These are phyloP conservation scores for Mycena amicta DNA, from an alignment of 768 basidiomycete species.

Conservation along the genomic window DNA sequence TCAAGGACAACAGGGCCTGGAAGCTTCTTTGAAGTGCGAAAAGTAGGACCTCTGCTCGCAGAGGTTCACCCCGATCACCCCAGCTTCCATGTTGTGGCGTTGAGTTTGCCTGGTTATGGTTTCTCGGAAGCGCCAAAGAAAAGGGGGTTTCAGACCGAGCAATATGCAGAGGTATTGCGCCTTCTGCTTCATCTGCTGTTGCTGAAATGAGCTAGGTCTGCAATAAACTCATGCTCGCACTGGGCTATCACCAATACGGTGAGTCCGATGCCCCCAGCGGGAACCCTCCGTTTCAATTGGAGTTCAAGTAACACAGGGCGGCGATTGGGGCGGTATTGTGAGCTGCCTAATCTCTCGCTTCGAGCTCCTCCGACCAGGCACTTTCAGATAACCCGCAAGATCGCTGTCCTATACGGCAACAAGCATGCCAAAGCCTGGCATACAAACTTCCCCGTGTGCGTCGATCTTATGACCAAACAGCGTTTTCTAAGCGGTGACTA, in stretches of 20 bases:
- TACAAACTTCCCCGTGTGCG: slow-evolving; percentile 1
- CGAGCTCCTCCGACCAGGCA: neutral
- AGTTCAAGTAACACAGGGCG: slow-evolving; percentile 44
- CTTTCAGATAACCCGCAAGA: slow-evolving; percentile 30
- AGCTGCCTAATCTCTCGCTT: neutral
- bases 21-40: slow-evolving; percentile 56
- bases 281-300: neutral
- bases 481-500: too few relatives aligned
- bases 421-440: slow-evolving; percentile 39
- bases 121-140: slow-evolving; percentile 59
- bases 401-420: slow-evolving; percentile 32
- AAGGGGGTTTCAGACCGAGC: slow-evolving; percentile 46
- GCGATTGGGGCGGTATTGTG: slow-evolving; percentile 44
- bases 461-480: too few relatives aligned
- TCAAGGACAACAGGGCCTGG: slow-evolving; percentile 75
- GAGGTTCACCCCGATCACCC: slow-evolving; percentile 46
- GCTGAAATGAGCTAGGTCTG: too few relatives aligned
- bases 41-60: slow-evolving; percentile 57
- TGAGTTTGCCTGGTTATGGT: slow-evolving; percentile 63
- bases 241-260: slow-evolving; percentile 55
- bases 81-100: slow-evolving; percentile 63
- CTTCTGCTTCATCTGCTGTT: too few relatives aligned
- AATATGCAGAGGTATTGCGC: slow-evolving; percentile 67
- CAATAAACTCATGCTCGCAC: slow-evolving; percentile 50
- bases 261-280: neutral